Percentiles rank a stretch among this genome's conserved stretches.
phyloP scores from a whole-genome alignment of 1,139 yeast genomes.

The Hemisphaericaspora lyxosophila region DNA sequence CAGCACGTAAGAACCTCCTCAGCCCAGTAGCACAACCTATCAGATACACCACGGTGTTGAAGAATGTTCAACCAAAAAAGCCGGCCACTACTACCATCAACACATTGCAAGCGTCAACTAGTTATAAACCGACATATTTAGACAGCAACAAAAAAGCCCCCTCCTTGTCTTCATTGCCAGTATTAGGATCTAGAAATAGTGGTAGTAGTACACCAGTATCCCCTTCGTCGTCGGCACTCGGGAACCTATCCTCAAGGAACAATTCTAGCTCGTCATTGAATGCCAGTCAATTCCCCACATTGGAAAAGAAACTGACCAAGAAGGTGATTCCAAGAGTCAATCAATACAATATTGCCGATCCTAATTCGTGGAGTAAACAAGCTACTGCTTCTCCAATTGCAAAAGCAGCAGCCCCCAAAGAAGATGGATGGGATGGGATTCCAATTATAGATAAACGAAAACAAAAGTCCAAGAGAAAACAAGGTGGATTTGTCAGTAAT shows the following conservation, averaged over 20 bases:
- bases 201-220: conserved; percentile 8
- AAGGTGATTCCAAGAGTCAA: conserved; percentile 43
- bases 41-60: conserved; percentile 43
- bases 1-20: conserved; percentile 18
- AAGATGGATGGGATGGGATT: conserved; percentile 15
- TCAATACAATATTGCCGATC: conserved; percentile 27
- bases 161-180: conserved; percentile 18
- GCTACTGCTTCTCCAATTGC: conserved; percentile 7
- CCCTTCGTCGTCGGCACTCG: conserved; percentile 7
- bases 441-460: conserved; percentile 25
- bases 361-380: conserved; percentile 26
- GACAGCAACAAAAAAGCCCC: conserved; percentile 18
- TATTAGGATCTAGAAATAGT: conserved; percentile 13
- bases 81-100: conserved; percentile 11
- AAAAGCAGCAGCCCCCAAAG: conserved; percentile 6
- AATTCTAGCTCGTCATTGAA: conserved; percentile 12
- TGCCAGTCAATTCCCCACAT: conserved; percentile 38
- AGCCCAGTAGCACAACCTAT: conserved; percentile 27
- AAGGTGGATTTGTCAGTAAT: conserved; percentile 17
- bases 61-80: conserved; percentile 18
- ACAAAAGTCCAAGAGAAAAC: conserved; percentile 31
- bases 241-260: conserved; percentile 8
- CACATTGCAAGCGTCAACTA: conserved; percentile 20
- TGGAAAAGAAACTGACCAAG: conserved; percentile 36
- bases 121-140: conserved; percentile 33